Evolutionary conservation across 306 rosid species (phyloP), one percentile per base, ranked within the genome.

Genomic region (Lathyrus tuberosus): DNA sequence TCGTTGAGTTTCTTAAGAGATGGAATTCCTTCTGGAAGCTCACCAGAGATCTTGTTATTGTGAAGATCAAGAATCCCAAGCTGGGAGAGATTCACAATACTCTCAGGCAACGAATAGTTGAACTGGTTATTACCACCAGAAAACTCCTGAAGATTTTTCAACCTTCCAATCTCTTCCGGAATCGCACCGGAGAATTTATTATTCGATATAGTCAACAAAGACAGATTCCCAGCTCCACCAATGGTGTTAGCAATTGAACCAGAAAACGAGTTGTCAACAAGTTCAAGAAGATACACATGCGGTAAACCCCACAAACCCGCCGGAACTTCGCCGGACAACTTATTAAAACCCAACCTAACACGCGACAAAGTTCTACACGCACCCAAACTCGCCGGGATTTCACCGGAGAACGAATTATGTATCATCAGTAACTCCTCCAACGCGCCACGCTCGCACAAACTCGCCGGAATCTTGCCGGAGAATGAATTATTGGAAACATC

Each of bases 271-370:
- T 94, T 94, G 6, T 77, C 76, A 9, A 48, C 48, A 0, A 94
- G 89, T 51, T 94, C 97, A 26, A 90, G 87, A 6, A 94, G 52
- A 47, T 56, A 80, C 24, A 90, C 94, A 33, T 17, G 86, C 0
- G 96, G 90, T 3, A 94, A 89, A 0, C 96, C 96, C 98, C 98
- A 94, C 5, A 94, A 4, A 5, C 81, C 84, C 5, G 71, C 91
- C 43, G 98, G 98, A 33, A 94, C 84, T 15, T 84, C 81, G 5
- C 96, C 97, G 53, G 90, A 81, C 3, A 90, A 48, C 35, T 56
- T 46, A 68, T 94, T 94, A 62, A 46, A 71, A 14, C 87, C 90
- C 8, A 94, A 18, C 24, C 98, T 75, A 7, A 94, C 81, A 4
- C 97, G 84, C 59, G 52, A 57, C 84, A 94, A 75, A 54, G 82